Evolutionary conservation across 495 filamentous ascomycete species (phyloP).

Genomic region (Penicillium ochrochloron): DNA sequence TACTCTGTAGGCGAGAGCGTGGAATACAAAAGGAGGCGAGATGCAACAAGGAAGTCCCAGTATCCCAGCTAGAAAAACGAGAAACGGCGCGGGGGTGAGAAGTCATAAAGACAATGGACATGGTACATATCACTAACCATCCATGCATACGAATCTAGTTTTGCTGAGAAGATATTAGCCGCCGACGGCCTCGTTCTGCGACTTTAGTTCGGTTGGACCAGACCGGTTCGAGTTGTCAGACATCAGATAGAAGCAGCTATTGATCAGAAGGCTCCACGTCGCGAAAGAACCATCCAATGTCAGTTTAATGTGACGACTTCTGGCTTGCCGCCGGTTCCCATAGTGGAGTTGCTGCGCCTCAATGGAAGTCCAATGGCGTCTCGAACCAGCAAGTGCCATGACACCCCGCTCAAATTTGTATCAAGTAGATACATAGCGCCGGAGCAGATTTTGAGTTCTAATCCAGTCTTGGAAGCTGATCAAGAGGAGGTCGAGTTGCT

Average conservation of each 20-base stretch:
- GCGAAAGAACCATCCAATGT: not conserved
- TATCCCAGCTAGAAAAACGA: not conserved
- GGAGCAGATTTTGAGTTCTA: not conserved
- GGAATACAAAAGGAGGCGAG: not conserved
- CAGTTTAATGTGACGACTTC: not conserved
- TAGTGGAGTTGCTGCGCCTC: constrained; percentile 3
- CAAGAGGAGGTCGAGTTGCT: not conserved
- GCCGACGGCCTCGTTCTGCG: constrained; percentile 12
- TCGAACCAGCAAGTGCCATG: not conserved
- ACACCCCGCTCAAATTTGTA: not conserved
- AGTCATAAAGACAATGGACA: not conserved
- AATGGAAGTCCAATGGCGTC: not conserved
- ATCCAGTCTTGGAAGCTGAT: not conserved
- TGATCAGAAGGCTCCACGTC: not conserved
- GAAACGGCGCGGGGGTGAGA: not conserved
- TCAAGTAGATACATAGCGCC: not conserved
- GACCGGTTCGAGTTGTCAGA: not conserved
- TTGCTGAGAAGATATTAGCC: constrained; percentile 14
- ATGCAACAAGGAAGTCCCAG: not conserved
- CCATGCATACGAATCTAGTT: not conserved
- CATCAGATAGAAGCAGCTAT: not conserved
- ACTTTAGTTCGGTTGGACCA: not conserved
- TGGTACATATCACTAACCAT: not conserved
- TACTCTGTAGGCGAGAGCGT: not conserved
- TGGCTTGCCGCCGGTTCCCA: constrained; percentile 2